phyloP scores from a whole-genome alignment of 495 filamentous ascomycete genomes.

The Penicillium manginii region DNA sequence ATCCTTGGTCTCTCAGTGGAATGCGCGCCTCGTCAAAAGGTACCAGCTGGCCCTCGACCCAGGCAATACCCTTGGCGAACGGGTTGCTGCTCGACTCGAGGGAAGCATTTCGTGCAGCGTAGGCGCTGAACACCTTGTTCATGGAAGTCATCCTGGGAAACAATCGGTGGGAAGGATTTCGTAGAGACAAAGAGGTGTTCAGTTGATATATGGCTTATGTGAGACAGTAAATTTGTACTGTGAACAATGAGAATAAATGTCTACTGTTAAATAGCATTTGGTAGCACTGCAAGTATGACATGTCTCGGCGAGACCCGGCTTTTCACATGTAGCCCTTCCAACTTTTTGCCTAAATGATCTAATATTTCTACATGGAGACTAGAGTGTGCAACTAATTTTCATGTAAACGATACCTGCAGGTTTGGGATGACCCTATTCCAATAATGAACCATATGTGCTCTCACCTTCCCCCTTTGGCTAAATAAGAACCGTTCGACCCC shows the following conservation, averaged over 20 bases:
- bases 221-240: neutral
- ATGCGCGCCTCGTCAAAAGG: conserved; percentile 41
- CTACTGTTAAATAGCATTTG: neutral
- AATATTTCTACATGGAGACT: neutral
- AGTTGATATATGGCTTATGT: too few species aligned
- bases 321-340: neutral
- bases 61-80: conserved; percentile 38
- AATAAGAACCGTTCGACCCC: neutral
- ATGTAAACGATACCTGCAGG: too few species aligned
- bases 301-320: neutral
- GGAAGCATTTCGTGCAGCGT: conserved; percentile 26
- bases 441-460: neutral
- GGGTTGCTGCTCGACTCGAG: conserved; percentile 36
- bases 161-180: neutral
- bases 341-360: neutral
- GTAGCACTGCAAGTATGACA: neutral
- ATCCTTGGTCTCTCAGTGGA: conserved; percentile 45
- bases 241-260: neutral
- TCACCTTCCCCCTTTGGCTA: conserved; percentile 1
- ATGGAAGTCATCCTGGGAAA: conserved; percentile 32
- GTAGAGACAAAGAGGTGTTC: too few species aligned
- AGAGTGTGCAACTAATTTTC: neutral
- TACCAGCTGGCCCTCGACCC: conserved; percentile 35
- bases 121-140: conserved; percentile 34
- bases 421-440: neutral